Evolutionary conservation across 441 rosid species (phyloP), one percentile per base, ranked within the genome.

Genomic region (Jatropha podagrica): DNA sequence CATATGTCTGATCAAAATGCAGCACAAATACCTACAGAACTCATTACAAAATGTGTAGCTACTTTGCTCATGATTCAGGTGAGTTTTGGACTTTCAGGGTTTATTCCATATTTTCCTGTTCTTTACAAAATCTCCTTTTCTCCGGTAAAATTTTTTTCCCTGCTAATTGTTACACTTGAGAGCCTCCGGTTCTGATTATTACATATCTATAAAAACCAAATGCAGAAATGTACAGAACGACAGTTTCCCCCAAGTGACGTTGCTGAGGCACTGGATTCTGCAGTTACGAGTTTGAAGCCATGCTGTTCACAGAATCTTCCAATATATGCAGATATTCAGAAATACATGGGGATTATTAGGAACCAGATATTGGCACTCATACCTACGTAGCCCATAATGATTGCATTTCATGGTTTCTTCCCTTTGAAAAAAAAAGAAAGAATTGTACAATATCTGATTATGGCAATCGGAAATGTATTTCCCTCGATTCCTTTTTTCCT

Each of bases 181-280:
- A 48, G n/a, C 38, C n/a, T 12, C 38, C 20, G 2, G 26, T 49
- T 26, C 72, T 72, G 69, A 67, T 54, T 40, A 18, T 60, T 20
- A 4, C 13, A 44, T 44, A 4, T 44, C 6, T 7, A 32, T n/a
- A 10, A 51, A 51, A 74, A 66, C 70, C 60, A 78, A 23, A 51
- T 80, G 88, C 97, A 96, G 99, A 90, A 85, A 59, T 97, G 98
- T 84, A 93, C 99, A 7, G 98, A 94, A 74, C 82, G 97, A 72
- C 99, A 92, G 76, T 90, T 85, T 77, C 98, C 98, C 8, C 99
- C 98, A 3, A 85, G 95, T 3, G 91, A 97, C 42, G 92, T 97
- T 76, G 99, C 97, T 10, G 89, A 86, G 85, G 94, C 93, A 71
- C 88, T 97, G 48, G 99, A 95, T 66, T 83, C 86, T 62, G 97